Base-by-base conservation (phyloP, 352 stramenopile genomes). In the Pseudoperonospora humuli region DNA sequence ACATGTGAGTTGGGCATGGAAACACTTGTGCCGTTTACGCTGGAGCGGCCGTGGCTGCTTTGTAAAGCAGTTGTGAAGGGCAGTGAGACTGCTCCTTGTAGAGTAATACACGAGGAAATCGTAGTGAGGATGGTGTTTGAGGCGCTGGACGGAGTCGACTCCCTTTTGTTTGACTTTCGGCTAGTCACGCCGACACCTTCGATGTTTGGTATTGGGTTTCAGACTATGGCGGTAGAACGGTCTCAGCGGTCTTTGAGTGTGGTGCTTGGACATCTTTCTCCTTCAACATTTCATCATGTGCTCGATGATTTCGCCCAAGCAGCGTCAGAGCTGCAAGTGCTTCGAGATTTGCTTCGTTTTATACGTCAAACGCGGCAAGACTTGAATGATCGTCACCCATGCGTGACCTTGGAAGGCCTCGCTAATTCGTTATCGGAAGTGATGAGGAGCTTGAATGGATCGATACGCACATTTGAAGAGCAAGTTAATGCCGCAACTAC, bases 81-180 rank as follows among this genome's bases (percentile, higher is more conserved):
- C 27, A 25, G 26, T 19, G 23, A 38, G 13, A 28, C 41, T 24
- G 20, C 41, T 19, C 43, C 63, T 19, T 20, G 49, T 18, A 41
- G 45, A 33, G 31, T 85, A 5, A 55, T 87, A 2, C 68, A 78
- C 23, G 75, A 87, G 35, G 32, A 57, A 41, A 64, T 64, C 10
- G 45, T 72, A 8, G 68, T 85, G 3, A 48, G 57, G 21, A 64
- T 76, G 24, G 46, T 75, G 0, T 81, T 87, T n/a, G 64, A 83
- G 44, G 73, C 68, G 11, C 44, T 87, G 11, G 45, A 64, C 44
- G 75, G 75, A 0, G 52, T 82, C 0, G 56, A 67, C 11, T 77
- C 72, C 4, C 39, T 71, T 4, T 41, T 84, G 7, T 84, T 87
- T 54, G 66, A 84, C 14, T 52, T 61, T 28, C 45, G 18, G 1